Evolutionary conservation across 2,329 filamentous ascomycete genomes (phyloP), one percentile per base, ranked within the genome.

Genomic region (Cryoendolithus antarcticus): DNA sequence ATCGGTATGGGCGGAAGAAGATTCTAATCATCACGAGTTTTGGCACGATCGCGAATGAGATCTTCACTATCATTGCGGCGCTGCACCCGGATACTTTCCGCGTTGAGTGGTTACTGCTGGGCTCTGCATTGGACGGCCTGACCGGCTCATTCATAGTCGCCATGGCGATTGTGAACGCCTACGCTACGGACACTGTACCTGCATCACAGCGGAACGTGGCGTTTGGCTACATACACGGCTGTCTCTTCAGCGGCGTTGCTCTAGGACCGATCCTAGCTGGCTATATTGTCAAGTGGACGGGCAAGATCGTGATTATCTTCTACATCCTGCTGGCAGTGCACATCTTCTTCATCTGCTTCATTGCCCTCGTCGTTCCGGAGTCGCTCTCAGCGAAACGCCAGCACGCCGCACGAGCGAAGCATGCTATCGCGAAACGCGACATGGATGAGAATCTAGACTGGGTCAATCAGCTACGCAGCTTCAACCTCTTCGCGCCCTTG

Each of bases 141-240:
- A 78, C 78, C 7, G 91, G 91, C 6, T 94, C 88, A 1, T 94
- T 95, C 57, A 93, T 86, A 1, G 76, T 85, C 1, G 81, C 80
- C 21, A 82, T 82, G 66, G 77, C 81, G 34, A 65, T 93, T 42
- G 79, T 77, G 13, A 80, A 93, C 58, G 86, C 89, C 0, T 98
- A 96, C 60, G 80, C 83, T 9, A 80, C 85, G 31, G 91, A 98
- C 60, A 94, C 86, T 60, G 89, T 86, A 0, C 69, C 82, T 3
- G 83, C 86, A 0, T 80, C 82, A 24, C 76, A 75, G 53, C 77
- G 91, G 12, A 83, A 81, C 43, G 82, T 93, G 6, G 76, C 79
- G 4, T 91, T 96, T 58, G 88, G 86, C 5, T 89, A 88, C 56
- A 80, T 96, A 51, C 85, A 96, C 52, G 86, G 85, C 8, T 86